A percentile compares a stretch with the other conserved stretches of the same genome.
These are phyloP conservation scores for Aaosphaeria pasadenensis DNA, from an alignment of 2,329 filamentous ascomycete species.

Conservation along the genomic window DNA sequence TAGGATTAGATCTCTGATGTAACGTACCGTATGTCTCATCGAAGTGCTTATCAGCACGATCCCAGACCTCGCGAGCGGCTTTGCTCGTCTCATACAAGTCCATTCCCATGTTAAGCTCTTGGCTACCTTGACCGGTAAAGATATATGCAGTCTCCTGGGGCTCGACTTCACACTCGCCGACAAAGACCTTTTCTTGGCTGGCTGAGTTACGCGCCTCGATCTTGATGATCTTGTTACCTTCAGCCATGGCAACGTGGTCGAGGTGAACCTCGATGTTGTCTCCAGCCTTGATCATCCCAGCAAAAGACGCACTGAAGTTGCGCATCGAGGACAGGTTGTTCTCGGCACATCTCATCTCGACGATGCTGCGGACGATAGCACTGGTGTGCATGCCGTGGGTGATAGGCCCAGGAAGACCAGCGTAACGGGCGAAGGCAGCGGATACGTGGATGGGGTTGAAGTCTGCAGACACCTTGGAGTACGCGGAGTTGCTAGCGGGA, in stretches of 20 bases:
- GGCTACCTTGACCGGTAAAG: conserved; percentile 44
- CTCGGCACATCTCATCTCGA: conserved; percentile 16
- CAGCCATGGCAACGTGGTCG: conserved; percentile 7
- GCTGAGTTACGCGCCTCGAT: conserved; percentile 28
- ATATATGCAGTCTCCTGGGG: conserved; percentile 34
- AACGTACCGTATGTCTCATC: conserved; percentile 29
- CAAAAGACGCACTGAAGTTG: conserved; percentile 28
- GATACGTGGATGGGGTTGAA: conserved; percentile 44
- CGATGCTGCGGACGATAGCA: conserved; percentile 25
- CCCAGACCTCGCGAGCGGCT: conserved; percentile 36
- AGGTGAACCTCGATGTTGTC: conserved; percentile 31
- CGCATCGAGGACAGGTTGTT: conserved; percentile 16
- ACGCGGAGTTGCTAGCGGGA: conserved; percentile 11
- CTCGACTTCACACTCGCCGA: conserved; percentile 26
- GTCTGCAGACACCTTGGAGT: conserved; percentile 35
- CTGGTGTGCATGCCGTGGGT: conserved; percentile 43
- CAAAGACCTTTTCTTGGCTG: conserved; percentile 29
- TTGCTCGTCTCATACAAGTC: conserved; percentile 35
- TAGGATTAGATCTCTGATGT: neutral
- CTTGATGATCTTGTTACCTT: conserved; percentile 31
- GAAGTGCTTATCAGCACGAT: conserved; percentile 53
- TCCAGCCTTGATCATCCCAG: conserved; percentile 37
- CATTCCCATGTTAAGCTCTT: conserved; percentile 43
- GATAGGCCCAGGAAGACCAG: conserved; percentile 38
- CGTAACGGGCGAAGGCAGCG: conserved; percentile 32